Base-by-base conservation (phyloP, 192 early-diverging fungal genomes). In the Rhizophagus prolifer region DNA sequence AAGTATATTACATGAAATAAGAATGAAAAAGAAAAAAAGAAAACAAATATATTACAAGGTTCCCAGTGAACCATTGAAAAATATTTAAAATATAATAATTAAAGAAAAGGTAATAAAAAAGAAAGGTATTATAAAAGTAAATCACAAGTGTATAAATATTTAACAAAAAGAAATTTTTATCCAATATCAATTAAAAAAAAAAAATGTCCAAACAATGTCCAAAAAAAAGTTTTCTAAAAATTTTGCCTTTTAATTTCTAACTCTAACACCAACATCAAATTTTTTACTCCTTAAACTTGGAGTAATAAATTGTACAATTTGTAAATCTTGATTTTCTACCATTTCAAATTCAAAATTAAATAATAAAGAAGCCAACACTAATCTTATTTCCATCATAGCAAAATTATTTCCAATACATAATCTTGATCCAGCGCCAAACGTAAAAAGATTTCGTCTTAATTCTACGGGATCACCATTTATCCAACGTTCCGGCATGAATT, bases 401-500 rank as follows among this genome's bases (percentile, higher is more conserved):
- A 90, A 82, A 47, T 85, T 84, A 60, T 82, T 81, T 9, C 87
- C 88, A 23, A 90, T 81, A 61, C 88, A 90, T 68, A 82, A 81
- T 19, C 88, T 64, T 12, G 85, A 80, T n/a, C 88, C 87, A 8
- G 78, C 78, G 38, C 83, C 83, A 72, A 89, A 89, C 3, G 84
- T 81, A 26, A 79, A 82, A 72, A 84, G 80, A 70, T 84, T 79
- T 19, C 78, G 70, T 50, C 82, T 81, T 79, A 81, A 77, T 58
- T 58, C 60, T 25, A 77, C 59, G 3, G 72, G 66, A 12, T 74
- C 71, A 77, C 10, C 74, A 73, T 75, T 64, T 14, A 84, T 58
- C 85, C 86, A 90, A 21, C 89, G 81, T 70, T 90, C 89, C 1
- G 89, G 89, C 0, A 81, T 77, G 68, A 89, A 90, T 60, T 83